Evolutionary conservation across 2,329 filamentous ascomycete species (phyloP).

Genomic region (Colletotrichum phormii): DNA sequence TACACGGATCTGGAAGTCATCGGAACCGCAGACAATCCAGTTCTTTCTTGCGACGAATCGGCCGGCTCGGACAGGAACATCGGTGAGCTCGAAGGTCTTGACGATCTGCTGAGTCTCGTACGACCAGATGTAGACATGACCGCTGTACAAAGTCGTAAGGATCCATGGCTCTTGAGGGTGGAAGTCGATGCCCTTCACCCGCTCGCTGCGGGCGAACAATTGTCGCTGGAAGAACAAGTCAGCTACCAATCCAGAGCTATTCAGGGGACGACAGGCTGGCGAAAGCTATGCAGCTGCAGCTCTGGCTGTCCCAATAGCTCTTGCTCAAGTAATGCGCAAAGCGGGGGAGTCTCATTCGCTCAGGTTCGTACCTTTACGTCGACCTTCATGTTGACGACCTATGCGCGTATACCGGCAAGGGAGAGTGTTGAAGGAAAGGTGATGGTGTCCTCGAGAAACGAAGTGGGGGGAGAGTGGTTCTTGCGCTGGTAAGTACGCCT

Average conservation of each 20-base stretch:
- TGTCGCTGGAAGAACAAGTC: slow-evolving; percentile 50
- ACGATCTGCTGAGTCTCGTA: slow-evolving; percentile 97
- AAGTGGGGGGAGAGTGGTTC: slow-evolving; percentile 31
- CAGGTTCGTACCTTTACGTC: slow-evolving; percentile 35
- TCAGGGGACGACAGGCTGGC: slow-evolving; percentile 21
- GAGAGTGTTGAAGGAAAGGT: slow-evolving; percentile 22
- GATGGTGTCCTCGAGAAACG: slow-evolving; percentile 32
- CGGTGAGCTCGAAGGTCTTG: slow-evolving; percentile 98
- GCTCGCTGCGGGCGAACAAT: slow-evolving; percentile 83
- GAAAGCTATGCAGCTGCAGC: slow-evolving; percentile 6
- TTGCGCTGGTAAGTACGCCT: slow-evolving; percentile 23
- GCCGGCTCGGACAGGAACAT: slow-evolving; percentile 96
- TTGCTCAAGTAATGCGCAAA: not conserved
- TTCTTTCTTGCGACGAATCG: slow-evolving; percentile 98
- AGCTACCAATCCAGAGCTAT: slow-evolving; percentile 17
- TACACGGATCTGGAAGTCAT: slow-evolving; percentile 83
- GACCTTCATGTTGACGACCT: slow-evolving; percentile 36
- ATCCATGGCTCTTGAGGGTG: slow-evolving; percentile 98
- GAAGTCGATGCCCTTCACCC: slow-evolving; percentile 97
- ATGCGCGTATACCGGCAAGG: slow-evolving; percentile 25
- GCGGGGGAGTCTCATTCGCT: not conserved
- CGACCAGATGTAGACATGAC: slow-evolving; percentile 99
- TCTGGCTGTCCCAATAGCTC: not conserved
- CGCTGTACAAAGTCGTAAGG: slow-evolving; percentile 91
- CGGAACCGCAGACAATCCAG: slow-evolving; percentile 96